Evolutionary conservation across 805 yeast species (phyloP), one percentile per base, ranked within the genome.

Genomic region (Crinitomyces ghanaensis): DNA sequence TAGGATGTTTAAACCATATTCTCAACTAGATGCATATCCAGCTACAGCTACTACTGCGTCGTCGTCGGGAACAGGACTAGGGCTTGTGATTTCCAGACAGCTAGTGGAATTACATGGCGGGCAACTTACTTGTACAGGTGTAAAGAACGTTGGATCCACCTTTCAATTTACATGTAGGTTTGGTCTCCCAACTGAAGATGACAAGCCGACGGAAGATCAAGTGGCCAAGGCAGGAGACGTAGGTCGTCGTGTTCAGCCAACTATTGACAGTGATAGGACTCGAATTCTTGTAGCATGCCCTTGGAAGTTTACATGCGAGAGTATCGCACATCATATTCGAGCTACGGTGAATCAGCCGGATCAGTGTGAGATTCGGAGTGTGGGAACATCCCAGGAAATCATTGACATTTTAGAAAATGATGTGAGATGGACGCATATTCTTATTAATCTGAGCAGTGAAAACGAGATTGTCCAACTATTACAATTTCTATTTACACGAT

Each of bases 1-100:
- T 20, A 42, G 49, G 15, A 53, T 54, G 53, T 54, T 54, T 41
- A 54, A 55, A 33, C 57, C 59, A 9, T 54, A 49, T 36, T 49
- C 54, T 11, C 59, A 54, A 34, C 41, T 54, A 7, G 32, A 33
- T 18, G 38, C 37, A 15, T 26, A 35, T 26, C 34, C 38, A 9
- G 31, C 39, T 7, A 32, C 37, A 8, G 11, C 39, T 9, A 20
- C 50, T 4, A 40, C 48, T 12, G 40, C 34, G 23, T 42, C 49
- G 13, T 45, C 51, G 8, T 9, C 24, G n/a, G 59, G 59, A 6
- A 54, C 59, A 18, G 59, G 59, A 8, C 34, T 54, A 12, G 59
- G 59, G 2, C 41, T 54, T 18, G 57, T 55, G 5, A 54, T 54
- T 26, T 54, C 59, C 2, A 38, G 52, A 6, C 60, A 55, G 41